Conservation (phyloP, 169 alveolate genomes). For the Cryptosporidium meleagridis region DNA sequence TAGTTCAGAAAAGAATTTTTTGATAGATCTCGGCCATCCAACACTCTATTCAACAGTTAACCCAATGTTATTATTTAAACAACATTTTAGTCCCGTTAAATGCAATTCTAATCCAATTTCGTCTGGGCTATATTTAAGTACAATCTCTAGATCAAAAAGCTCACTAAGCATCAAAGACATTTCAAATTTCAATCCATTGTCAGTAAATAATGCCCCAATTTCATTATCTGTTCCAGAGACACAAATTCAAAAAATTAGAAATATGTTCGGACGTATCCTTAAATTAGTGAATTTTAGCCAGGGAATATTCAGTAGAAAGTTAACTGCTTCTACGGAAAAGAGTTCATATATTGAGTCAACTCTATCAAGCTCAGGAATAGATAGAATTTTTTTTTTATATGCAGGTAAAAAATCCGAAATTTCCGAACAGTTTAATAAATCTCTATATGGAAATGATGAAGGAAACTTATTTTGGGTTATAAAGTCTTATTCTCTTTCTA, state of each 20-base stretch:
- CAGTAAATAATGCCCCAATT: neutral
- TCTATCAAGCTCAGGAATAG: constrained; percentile 29
- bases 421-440: constrained; percentile 16
- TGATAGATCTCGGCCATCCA: constrained; percentile 38
- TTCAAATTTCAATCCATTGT: constrained; percentile 24
- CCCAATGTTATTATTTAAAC: constrained; percentile 52
- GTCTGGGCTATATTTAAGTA: constrained; percentile 14
- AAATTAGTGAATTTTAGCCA: neutral
- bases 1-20: neutral
- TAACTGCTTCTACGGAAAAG: neutral
- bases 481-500: constrained; percentile 26
- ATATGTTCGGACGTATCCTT: neutral
- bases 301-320: neutral
- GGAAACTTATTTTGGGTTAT: constrained; percentile 57
- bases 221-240: neutral
- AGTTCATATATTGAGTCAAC: constrained; percentile 15
- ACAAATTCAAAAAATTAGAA: neutral
- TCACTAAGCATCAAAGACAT: constrained; percentile 15
- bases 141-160: constrained; percentile 14
- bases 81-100: constrained; percentile 23
- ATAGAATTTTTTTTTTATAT: constrained; percentile 39
- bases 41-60: constrained; percentile 35
- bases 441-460: constrained; percentile 35
- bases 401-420: constrained; percentile 45
- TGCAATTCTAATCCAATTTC: constrained; percentile 64